Evolutionary conservation across 805 yeast genomes (phyloP), one percentile per base, ranked within the genome.

Genomic region (Maudiozyma turicensis): DNA sequence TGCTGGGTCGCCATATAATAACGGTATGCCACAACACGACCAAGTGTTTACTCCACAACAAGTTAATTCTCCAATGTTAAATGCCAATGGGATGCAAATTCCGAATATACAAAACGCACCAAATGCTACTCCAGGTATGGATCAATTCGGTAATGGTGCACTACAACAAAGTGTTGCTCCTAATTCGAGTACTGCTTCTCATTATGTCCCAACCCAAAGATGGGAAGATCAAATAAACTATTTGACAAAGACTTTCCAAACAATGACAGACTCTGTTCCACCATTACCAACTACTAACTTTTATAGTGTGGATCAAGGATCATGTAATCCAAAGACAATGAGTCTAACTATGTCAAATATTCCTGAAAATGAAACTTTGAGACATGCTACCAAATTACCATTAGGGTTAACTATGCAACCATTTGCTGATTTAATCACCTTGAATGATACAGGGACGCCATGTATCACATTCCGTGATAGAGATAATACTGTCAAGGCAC

Each of bases 351-450:
- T 89, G 86, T 86, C 88, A 66, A 80, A 82, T 56, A 77, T 89
- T 7, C 99, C 99, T 3, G 77, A 76, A 38, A 72, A 82, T 14
- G 91, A 86, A 51, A 77, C 75, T 46, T 68, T 89, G 49, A 76
- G 93, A 58, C 72, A 75, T 29, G 75, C 81, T 3, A 76, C 96
- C 0, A 80, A 78, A 51, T 68, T 93, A 46, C 98, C 99, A 1
- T 68, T 93, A 40, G 95, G 95, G 0, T 68, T 91, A 50, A 73
- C 88, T 3, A 68, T 89, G 26, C 78, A 87, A 47, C 99, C 99
- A 5, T 88, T 93, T 72, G 95, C 96, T 0, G 80, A 81, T 10
- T 55, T 66, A 10, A 66, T 71, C 33, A 63, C 67, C 6, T 64
- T 72, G 44, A 82, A 75, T 13, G 78, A 76, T 1, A 67, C 67